phyloP scores from a whole-genome alignment of 2,329 filamentous ascomycete species.

The Chrysosporium queenslandicum region DNA sequence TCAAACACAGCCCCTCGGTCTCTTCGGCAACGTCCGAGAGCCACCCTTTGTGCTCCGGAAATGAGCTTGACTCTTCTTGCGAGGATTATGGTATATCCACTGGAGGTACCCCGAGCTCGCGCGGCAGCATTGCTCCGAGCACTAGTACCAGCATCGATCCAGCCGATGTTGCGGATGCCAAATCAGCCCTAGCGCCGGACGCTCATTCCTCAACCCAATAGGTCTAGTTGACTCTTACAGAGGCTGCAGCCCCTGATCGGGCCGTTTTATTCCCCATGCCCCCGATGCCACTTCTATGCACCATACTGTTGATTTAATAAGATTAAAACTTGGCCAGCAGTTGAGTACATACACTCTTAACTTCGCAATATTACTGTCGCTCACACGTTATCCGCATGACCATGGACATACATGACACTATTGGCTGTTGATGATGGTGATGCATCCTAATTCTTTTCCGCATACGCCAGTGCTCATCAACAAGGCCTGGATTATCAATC shows the following conservation, averaged over 20 bases:
- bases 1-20: neutral
- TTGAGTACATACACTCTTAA: conserved; percentile 4
- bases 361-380: neutral
- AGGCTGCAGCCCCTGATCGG: neutral
- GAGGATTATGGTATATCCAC: conserved; percentile 1
- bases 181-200: neutral
- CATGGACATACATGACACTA: neutral
- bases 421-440: neutral
- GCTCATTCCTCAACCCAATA: neutral
- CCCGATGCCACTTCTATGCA: neutral
- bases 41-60: neutral
- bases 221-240: neutral
- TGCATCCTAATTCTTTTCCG: neutral
- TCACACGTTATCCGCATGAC: neutral
- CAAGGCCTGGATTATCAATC: neutral
- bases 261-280: neutral
- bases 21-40: neutral
- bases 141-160: conserved; percentile 6
- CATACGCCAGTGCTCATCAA: neutral
- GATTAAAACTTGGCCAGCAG: neutral
- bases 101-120: conserved; percentile 7
- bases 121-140: conserved; percentile 5
- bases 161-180: neutral
- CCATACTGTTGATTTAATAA: neutral
- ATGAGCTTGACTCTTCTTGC: conserved; percentile 3